These are phyloP conservation scores for Lentinus polychrous DNA, from an alignment of 1,284 basidiomycete species.

Conservation along the genomic window DNA sequence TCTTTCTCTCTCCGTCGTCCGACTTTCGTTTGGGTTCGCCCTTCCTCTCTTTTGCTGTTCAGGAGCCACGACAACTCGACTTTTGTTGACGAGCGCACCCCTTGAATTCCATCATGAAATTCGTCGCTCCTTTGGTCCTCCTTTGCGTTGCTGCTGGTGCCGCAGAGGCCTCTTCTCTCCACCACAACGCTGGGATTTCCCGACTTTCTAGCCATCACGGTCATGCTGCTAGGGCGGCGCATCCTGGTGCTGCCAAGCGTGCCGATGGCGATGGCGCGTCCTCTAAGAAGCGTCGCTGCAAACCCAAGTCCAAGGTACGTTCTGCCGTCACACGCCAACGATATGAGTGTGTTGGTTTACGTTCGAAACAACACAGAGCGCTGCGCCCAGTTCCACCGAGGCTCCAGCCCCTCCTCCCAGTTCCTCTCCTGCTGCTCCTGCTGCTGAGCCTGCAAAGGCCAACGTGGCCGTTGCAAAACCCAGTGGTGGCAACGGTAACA, in stretches of 20 bases:
- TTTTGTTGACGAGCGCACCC: background rate
- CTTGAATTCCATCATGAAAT: slow-evolving; percentile 23
- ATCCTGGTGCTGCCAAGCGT: background rate
- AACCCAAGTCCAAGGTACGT: slow-evolving; percentile 8
- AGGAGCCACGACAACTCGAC: slow-evolving; percentile 2
- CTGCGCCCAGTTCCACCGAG: slow-evolving; percentile 1
- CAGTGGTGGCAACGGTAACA: slow-evolving; percentile 2
- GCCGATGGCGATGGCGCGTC: slow-evolving; percentile 1
- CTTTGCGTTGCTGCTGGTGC: slow-evolving; percentile 31
- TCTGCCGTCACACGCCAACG: background rate
- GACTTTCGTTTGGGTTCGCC: background rate
- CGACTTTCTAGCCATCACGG: slow-evolving; percentile 27
- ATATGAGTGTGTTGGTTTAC: background rate
- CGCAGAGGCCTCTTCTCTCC: slow-evolving; percentile 30
- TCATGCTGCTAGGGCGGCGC: slow-evolving; percentile 15
- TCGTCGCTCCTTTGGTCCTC: slow-evolving; percentile 30
- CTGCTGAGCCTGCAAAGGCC: background rate
- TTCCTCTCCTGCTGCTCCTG: background rate
- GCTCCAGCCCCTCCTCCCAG: slow-evolving; percentile 1
- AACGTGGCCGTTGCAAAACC: background rate
- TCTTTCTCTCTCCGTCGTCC: background rate
- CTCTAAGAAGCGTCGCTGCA: slow-evolving; percentile 10
- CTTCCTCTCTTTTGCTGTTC: background rate
- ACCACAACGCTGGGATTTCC: slow-evolving; percentile 27
- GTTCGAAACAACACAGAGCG: background rate